Percentiles rank a stretch among this genome's conserved stretches.
Conservation (phyloP, 176 grass and related monocot genomes). For the Zea luxurians region DNA sequence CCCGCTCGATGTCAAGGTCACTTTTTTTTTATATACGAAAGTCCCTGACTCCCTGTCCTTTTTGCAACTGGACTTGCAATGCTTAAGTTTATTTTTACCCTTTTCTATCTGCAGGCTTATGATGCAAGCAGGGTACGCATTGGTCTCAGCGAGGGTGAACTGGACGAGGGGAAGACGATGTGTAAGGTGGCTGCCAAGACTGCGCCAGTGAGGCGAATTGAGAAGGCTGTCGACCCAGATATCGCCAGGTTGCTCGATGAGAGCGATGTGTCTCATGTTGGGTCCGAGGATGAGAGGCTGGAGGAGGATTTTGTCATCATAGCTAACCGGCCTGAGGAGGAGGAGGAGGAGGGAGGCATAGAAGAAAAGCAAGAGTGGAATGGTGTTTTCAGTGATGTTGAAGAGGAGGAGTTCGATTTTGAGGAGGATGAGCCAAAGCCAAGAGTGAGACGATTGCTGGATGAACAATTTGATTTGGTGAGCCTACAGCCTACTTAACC, state of each 20-base stretch:
- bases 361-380: constrained; percentile 32
- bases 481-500: constrained; percentile 33
- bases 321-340: constrained; percentile 69
- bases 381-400: constrained; percentile 39
- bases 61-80: not conserved
- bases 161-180: constrained; percentile 53
- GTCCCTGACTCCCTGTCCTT: not conserved
- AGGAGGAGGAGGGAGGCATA: constrained; percentile 44
- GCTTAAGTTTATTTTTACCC: not conserved
- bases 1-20: constrained; percentile 86
- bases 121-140: constrained; percentile 78
- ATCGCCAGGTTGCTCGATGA: constrained; percentile 67
- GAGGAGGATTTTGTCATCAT: constrained; percentile 96
- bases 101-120: constrained; percentile 56
- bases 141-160: constrained; percentile 47
- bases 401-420: constrained; percentile 34
- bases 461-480: constrained; percentile 95
- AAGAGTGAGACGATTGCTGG: constrained; percentile 62
- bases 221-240: constrained; percentile 73
- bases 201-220: constrained; percentile 44
- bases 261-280: constrained; percentile 50
- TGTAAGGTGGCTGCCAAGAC: constrained; percentile 74
- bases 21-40: not conserved
- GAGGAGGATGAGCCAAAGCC: constrained; percentile 47
- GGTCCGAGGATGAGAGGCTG: constrained; percentile 73